These are phyloP conservation scores for Cyberlindnera bimundalis DNA, from an alignment of 805 yeast genomes.

Conservation along the genomic window DNA sequence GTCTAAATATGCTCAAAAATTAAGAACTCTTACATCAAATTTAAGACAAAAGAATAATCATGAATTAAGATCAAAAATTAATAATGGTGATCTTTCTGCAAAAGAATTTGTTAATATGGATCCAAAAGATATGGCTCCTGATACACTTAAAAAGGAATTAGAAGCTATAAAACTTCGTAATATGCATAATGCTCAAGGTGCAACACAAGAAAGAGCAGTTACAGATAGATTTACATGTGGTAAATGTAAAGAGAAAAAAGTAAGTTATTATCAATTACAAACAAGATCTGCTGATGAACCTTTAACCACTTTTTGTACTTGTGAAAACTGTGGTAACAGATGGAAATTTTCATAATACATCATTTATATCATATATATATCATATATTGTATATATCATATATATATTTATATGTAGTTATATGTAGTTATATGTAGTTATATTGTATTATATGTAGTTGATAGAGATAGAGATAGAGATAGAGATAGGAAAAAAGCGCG, in stretches of 20 bases:
- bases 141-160: conserved; percentile 77
- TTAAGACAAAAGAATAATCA: conserved; percentile 89
- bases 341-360: conserved; percentile 95
- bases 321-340: conserved; percentile 95
- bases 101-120: conserved; percentile 70
- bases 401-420: not conserved
- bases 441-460: no score
- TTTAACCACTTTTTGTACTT: conserved; percentile 94
- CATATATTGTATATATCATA: no score
- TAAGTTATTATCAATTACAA: conserved; percentile 95
- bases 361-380: no score
- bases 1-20: conserved; percentile 67
- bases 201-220: conserved; percentile 90
- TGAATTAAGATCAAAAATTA: conserved; percentile 66
- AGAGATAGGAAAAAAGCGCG: no score
- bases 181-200: conserved; percentile 95
- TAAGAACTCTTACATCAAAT: conserved; percentile 84
- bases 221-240: conserved; percentile 98
- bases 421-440: not conserved
- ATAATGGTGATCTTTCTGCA: conserved; percentile 64
- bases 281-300: conserved; percentile 99
- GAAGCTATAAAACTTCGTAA: conserved; percentile 85
- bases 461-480: no score
- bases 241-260: conserved; percentile 95
- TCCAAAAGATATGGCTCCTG: conserved; percentile 96